A percentile compares a stretch with the other conserved stretches of the same genome.
phyloP scores from a whole-genome alignment of 2,329 filamentous ascomycete species.

The Curvularia sp. region DNA sequence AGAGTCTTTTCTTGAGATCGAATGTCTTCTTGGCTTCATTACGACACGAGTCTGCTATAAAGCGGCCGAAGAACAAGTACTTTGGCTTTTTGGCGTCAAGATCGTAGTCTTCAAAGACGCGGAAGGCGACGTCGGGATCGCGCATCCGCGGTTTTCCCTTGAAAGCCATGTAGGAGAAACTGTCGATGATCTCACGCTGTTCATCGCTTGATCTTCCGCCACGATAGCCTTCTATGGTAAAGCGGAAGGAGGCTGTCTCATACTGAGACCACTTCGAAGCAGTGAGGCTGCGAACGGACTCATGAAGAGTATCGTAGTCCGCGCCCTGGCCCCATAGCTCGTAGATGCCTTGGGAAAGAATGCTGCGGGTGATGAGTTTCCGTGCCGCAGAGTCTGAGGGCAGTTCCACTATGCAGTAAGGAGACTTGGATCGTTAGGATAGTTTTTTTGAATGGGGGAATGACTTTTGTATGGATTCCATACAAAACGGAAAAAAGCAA shows the following conservation, averaged over 20 bases:
- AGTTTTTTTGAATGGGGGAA: neutral
- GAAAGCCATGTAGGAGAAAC: constrained; percentile 80
- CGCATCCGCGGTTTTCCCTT: constrained; percentile 79
- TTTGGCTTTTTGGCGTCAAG: constrained; percentile 61
- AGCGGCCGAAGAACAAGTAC: constrained; percentile 74
- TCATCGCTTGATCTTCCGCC: constrained; percentile 69
- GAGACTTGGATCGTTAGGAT: constrained; percentile 67
- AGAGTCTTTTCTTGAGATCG: constrained; percentile 89
- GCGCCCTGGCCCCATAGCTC: constrained; percentile 83
- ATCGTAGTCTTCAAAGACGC: constrained; percentile 82
- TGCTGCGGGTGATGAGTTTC: constrained; percentile 74
- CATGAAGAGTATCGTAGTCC: constrained; percentile 73
- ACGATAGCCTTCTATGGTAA: constrained; percentile 82
- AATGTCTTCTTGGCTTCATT: constrained; percentile 72
- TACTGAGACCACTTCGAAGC: constrained; percentile 72
- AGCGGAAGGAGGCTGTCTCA: constrained; percentile 74
- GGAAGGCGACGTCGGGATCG: constrained; percentile 72
- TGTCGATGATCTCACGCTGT: constrained; percentile 79
- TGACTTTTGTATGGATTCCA: neutral
- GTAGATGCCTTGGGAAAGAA: constrained; percentile 83
- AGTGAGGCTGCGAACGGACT: constrained; percentile 66
- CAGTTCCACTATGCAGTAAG: constrained; percentile 80
- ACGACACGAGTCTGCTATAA: constrained; percentile 70
- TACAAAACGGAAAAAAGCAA: neutral
- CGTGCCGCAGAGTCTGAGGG: constrained; percentile 68